Evolutionary conservation across 2,329 filamentous ascomycete species (phyloP), one percentile per base, ranked within the genome.

Genomic region (Tolypocladium ophioglossoides): DNA sequence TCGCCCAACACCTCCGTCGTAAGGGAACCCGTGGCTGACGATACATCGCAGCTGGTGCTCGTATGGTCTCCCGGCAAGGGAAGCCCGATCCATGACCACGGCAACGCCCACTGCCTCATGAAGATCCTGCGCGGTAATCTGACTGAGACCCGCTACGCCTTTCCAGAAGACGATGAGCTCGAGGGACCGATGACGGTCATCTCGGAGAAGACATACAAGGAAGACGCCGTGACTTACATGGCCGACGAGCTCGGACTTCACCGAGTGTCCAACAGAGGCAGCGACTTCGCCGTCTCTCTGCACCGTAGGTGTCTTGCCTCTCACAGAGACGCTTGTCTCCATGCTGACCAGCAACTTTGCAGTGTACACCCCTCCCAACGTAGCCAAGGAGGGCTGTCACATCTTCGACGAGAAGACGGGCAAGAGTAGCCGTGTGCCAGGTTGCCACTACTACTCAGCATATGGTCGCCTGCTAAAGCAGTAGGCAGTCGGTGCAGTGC

Each of bases 81-180:
- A 39, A 92, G 87, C 63, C 85, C 87, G 12, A 90, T 96, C 66
- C 91, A 96, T 67, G 91, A 96, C 68, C 87, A 90, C 70, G 86
- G 85, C 66, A 89, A 92, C 57, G 89, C 91, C 40, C 91, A 96
- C 68, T 96, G 91, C 71, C 76, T 96, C 62, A 96, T 96, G 89
- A 95, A 86, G 76, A 84, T 92, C 60, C 79, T 96, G 58, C 84
- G 83, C 61, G 91, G 91, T 48, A 79, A 77, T 57, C 74, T 96
- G 56, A 87, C 83, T 62, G 91, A 96, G 74, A 91, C 88, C 20
- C 80, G 89, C 56, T 96, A 89, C 70, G 78, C 79, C 52, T 91
- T 87, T 72, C 91, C 91, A 0, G 66, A 75, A 50, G 67, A 68
- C 24, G 58, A 63, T 35, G 68, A 70, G 50, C 70, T 76, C 50